These are phyloP conservation scores for Epichloe elymi DNA, from an alignment of 2,329 filamentous ascomycete species.

Conservation along the genomic window DNA sequence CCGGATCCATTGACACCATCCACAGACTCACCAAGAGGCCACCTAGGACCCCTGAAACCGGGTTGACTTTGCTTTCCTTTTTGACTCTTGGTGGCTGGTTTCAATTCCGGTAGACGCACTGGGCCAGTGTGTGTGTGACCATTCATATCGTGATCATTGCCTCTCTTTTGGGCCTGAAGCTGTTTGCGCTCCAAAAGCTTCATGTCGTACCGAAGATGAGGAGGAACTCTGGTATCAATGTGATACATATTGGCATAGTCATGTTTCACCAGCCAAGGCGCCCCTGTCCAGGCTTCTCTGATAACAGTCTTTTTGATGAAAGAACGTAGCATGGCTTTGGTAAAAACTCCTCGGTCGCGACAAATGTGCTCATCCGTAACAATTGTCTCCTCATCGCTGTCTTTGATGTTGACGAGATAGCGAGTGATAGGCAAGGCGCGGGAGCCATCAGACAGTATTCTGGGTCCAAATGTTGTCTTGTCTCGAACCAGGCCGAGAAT, in stretches of 20 bases:
- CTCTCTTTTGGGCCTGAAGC: conserved; percentile 51
- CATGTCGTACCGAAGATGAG: conserved; percentile 68
- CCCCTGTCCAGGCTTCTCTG: conserved; percentile 86
- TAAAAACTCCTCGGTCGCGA: conserved; percentile 83
- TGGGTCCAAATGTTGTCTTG: conserved; percentile 61
- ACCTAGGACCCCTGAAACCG: conserved; percentile 31
- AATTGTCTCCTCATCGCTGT: conserved; percentile 59
- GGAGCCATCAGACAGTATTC: conserved; percentile 51
- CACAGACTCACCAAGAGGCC: conserved; percentile 17
- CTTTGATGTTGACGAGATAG: conserved; percentile 67
- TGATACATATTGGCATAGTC: conserved; percentile 73
- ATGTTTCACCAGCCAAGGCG: conserved; percentile 87
- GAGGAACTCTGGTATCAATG: conserved; percentile 76
- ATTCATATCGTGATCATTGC: conserved; percentile 32
- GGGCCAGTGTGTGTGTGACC: conserved; percentile 30
- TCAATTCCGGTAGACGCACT: conserved; percentile 55
- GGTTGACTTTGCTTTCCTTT: conserved; percentile 40
- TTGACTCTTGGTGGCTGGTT: conserved; percentile 57
- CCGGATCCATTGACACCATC: conserved; percentile 23
- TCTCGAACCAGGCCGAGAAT: conserved; percentile 67
- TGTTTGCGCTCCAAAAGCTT: conserved; percentile 68
- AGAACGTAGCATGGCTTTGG: conserved; percentile 81
- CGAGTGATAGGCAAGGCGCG: conserved; percentile 59
- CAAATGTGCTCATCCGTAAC: conserved; percentile 71
- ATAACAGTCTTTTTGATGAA: conserved; percentile 95